A percentile compares a stretch with the other conserved stretches of the same genome.
Conservation (phyloP, 176 grass and related monocot species). For the Puccinellia tenuiflora region DNA sequence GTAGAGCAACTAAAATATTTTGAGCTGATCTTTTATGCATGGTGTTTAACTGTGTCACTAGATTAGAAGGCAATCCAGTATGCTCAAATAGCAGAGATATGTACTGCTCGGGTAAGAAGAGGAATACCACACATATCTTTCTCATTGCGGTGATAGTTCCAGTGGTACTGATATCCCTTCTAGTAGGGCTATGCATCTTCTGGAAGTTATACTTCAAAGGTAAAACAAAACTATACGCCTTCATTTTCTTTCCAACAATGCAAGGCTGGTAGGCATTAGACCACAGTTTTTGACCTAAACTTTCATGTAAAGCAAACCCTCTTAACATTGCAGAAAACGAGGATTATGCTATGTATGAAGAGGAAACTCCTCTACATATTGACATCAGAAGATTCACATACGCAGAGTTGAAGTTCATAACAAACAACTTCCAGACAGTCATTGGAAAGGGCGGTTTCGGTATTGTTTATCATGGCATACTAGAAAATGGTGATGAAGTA, state of each 20-base stretch:
- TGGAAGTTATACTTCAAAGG: neutral
- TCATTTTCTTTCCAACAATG: neutral
- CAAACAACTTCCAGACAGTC: too few species aligned
- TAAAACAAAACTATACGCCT: neutral
- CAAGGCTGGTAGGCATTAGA: neutral
- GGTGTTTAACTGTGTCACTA: neutral
- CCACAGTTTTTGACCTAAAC: neutral
- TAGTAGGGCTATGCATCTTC: neutral
- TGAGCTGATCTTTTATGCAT: neutral
- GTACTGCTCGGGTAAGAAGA: neutral
- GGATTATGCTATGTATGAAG: neutral
- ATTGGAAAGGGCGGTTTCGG: neutral
- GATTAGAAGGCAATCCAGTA: conserved; percentile 23
- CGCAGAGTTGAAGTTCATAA: too few species aligned
- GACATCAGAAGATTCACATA: too few species aligned
- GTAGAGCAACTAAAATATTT: neutral
- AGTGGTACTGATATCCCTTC: neutral
- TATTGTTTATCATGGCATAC: neutral
- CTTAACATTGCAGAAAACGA: neutral
- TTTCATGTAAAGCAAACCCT: neutral
- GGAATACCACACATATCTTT: neutral
- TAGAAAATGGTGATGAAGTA: too few species aligned
- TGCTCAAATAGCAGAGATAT: neutral
- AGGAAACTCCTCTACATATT: too few species aligned
- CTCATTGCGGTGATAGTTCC: conserved; percentile 12